Evolutionary conservation across 768 basidiomycete species (phyloP).

Genomic region (Mycena venus): DNA sequence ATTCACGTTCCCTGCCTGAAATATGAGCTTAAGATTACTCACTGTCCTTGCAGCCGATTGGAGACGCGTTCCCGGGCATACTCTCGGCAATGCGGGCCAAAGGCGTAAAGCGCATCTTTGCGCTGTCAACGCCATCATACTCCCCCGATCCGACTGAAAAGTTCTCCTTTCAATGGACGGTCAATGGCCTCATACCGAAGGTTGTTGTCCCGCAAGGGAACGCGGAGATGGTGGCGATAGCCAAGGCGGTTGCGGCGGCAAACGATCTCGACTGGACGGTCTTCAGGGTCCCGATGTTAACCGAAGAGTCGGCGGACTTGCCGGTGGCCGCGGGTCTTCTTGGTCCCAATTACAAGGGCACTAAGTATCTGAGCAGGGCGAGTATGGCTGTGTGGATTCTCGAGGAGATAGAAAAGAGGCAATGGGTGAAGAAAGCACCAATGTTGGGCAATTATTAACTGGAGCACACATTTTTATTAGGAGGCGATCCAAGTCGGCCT

Average conservation of each 20-base stretch:
- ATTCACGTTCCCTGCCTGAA: not conserved
- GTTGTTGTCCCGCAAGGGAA: conserved; percentile 9
- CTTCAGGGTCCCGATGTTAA: conserved; percentile 22
- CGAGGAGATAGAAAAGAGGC: conserved; percentile 17
- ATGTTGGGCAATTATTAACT: conserved; percentile 11
- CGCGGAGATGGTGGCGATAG: conserved; percentile 26
- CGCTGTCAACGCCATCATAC: conserved; percentile 21
- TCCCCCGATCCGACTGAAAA: conserved; percentile 13
- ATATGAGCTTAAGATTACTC: not conserved
- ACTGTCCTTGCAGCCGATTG: conserved; percentile 6
- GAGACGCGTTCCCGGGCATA: conserved; percentile 12
- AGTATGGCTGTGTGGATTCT: conserved; percentile 18
- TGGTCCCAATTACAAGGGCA: conserved; percentile 10
- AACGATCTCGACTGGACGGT: conserved; percentile 24
- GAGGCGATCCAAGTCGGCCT: too few species aligned
- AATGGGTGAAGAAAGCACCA: conserved; percentile 19
- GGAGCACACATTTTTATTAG: not conserved
- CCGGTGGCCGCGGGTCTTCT: conserved; percentile 6
- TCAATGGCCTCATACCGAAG: not conserved
- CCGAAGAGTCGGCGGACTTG: conserved; percentile 1
- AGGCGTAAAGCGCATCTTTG: conserved; percentile 22
- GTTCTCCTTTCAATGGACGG: not conserved
- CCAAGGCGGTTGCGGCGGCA: conserved; percentile 7
- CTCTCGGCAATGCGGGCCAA: conserved; percentile 19
- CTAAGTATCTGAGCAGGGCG: conserved; percentile 4